These are phyloP conservation scores for Rhytidhysteron rufulum DNA, from an alignment of 2,329 filamentous ascomycete genomes.

Conservation along the genomic window DNA sequence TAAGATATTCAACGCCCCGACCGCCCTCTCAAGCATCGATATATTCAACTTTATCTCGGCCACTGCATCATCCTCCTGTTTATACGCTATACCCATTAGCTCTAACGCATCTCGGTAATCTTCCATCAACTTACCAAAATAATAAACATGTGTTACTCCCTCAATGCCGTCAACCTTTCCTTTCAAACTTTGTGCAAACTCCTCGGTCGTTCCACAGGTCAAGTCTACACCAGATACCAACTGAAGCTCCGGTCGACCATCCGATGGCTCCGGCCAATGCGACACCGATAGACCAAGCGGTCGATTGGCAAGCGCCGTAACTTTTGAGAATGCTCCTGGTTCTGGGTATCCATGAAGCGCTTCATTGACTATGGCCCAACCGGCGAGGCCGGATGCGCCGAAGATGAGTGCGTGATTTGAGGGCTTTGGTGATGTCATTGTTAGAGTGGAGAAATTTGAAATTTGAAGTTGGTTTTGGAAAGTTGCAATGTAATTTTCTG, in stretches of 20 bases:
- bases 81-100: slow-evolving; percentile 17
- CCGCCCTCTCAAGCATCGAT: slow-evolving; percentile 29
- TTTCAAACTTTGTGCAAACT: slow-evolving; percentile 19
- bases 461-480: too few relatives aligned
- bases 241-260: slow-evolving; percentile 15
- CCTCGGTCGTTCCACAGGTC: slow-evolving; percentile 9
- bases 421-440: neutral
- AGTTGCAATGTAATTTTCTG: too few relatives aligned
- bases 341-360: slow-evolving; percentile 31
- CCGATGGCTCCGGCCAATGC: slow-evolving; percentile 26
- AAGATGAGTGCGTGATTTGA: slow-evolving; percentile 35
- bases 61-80: slow-evolving; percentile 8
- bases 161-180: slow-evolving; percentile 22
- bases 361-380: slow-evolving; percentile 39
- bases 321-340: slow-evolving; percentile 23
- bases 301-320: slow-evolving; percentile 38
- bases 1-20: slow-evolving; percentile 25
- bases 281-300: slow-evolving; percentile 29
- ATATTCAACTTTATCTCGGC: slow-evolving; percentile 24
- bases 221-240: slow-evolving; percentile 35
- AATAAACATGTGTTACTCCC: slow-evolving; percentile 35
- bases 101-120: slow-evolving; percentile 11
- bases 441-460: neutral
- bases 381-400: slow-evolving; percentile 39
- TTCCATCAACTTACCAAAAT: slow-evolving; percentile 26